phyloP scores from a whole-genome alignment of 768 basidiomycete species.

The Russula olivacea region DNA sequence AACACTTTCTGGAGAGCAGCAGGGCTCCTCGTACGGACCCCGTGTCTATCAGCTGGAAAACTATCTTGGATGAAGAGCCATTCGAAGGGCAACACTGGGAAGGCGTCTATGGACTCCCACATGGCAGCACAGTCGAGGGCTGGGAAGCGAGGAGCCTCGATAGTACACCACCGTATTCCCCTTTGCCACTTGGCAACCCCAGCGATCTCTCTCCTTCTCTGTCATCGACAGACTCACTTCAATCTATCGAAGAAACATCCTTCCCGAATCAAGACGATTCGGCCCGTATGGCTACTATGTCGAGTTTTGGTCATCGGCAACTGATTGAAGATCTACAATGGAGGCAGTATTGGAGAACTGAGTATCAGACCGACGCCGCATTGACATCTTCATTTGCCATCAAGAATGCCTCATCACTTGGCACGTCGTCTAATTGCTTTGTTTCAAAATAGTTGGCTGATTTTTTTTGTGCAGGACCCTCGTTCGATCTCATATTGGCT shows the following conservation, averaged over 20 bases:
- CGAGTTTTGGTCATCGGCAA: constrained; percentile 39
- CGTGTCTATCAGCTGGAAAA: constrained; percentile 59
- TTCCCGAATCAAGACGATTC: not conserved
- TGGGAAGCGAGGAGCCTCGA: constrained; percentile 46
- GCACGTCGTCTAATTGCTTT: constrained; percentile 32
- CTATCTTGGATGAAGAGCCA: constrained; percentile 77
- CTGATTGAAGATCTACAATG: constrained; percentile 56
- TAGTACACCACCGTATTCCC: constrained; percentile 64
- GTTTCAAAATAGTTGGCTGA: not conserved
- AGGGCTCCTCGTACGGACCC: constrained; percentile 39
- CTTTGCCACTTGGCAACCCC: constrained; percentile 36
- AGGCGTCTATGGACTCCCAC: constrained; percentile 53
- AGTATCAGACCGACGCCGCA: constrained; percentile 50
- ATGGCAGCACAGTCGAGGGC: constrained; percentile 42
- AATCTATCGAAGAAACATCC: not conserved
- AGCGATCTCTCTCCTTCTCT: constrained; percentile 18
- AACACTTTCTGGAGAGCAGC: constrained; percentile 43
- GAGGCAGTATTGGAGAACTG: constrained; percentile 69
- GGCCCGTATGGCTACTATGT: not conserved
- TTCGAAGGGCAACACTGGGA: constrained; percentile 86
- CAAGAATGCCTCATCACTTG: constrained; percentile 68
- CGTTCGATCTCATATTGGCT: constrained; percentile 37
- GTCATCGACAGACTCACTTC: constrained; percentile 25
- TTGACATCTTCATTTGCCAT: constrained; percentile 48
- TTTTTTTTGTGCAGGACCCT: constrained; percentile 37